Conservation (phyloP, 306 rosid genomes). For the Senna siamea region DNA sequence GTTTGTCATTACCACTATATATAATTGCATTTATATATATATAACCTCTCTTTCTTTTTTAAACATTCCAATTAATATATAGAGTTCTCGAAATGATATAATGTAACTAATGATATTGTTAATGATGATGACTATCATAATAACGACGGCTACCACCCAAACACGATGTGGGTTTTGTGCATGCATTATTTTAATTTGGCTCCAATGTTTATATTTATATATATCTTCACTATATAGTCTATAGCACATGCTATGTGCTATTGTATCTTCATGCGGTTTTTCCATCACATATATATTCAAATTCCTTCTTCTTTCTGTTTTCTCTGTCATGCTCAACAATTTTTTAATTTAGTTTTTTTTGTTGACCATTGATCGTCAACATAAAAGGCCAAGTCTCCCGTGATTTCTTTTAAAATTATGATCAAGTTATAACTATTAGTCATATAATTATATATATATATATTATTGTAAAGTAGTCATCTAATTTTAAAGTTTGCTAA, state of each 20-base stretch:
- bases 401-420: not conserved
- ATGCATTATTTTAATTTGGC: slow-evolving; percentile 39
- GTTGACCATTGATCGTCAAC: slow-evolving; percentile 36
- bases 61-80: slow-evolving; percentile 10
- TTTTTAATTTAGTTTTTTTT: slow-evolving; percentile 41
- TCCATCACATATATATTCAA: slow-evolving; percentile 13
- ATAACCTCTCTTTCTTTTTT: slow-evolving; percentile 28
- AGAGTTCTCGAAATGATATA: slow-evolving; percentile 16
- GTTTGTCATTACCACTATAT: slow-evolving; percentile 41
- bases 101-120: slow-evolving; percentile 61
- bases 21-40: not conserved
- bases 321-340: slow-evolving; percentile 43
- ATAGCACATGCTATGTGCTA: slow-evolving; percentile 45
- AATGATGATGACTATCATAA: slow-evolving; percentile 64
- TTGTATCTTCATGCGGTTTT: slow-evolving; percentile 50
- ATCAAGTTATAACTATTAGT: too few species aligned
- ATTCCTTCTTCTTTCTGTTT: slow-evolving; percentile 34
- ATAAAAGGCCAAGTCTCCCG: not conserved
- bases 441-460: too few species aligned
- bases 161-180: slow-evolving; percentile 37
- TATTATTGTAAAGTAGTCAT: too few species aligned
- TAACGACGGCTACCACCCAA: slow-evolving; percentile 45
- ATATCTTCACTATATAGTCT: slow-evolving; percentile 31
- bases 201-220: slow-evolving; percentile 39
- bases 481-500: too few species aligned